Percentiles rank a stretch among this genome's conserved stretches.
Evolutionary conservation across 768 basidiomycete genomes (phyloP).

Genomic region (Termitomyces sp.): DNA sequence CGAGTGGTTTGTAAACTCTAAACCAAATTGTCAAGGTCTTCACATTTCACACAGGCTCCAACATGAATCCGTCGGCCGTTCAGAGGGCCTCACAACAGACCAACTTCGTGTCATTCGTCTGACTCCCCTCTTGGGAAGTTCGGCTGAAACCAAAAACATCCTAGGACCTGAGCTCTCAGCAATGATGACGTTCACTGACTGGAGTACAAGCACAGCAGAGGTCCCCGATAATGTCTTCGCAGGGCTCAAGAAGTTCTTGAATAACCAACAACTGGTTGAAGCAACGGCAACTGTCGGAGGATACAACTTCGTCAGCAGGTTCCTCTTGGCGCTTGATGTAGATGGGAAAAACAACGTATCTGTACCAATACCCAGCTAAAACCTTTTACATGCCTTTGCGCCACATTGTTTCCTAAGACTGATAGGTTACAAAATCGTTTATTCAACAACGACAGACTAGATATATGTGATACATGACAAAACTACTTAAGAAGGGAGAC

Average conservation of each 20-base stretch:
- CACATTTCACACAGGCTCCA: conserved; percentile 19
- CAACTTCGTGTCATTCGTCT: conserved; percentile 23
- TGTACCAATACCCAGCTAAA: conserved; percentile 19
- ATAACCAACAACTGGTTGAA: conserved; percentile 22
- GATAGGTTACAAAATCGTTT: background rate
- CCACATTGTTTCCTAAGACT: background rate
- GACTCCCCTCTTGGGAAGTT: conserved; percentile 12
- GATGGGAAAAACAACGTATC: conserved; percentile 23
- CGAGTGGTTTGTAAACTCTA: conserved; percentile 19
- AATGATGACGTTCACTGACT: conserved; percentile 23
- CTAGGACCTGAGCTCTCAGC: conserved; percentile 22
- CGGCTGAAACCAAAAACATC: conserved; percentile 6
- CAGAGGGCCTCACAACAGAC: conserved; percentile 24
- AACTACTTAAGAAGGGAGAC: background rate
- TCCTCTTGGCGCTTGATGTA: conserved; percentile 22
- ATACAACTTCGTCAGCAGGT: conserved; percentile 26
- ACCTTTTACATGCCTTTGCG: background rate
- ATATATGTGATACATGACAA: conserved; percentile 5
- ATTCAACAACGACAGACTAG: conserved; percentile 1
- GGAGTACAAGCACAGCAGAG: conserved; percentile 19
- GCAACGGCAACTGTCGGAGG: conserved; percentile 22
- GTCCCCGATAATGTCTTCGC: conserved; percentile 21
- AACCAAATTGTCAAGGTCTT: background rate
- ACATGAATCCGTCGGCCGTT: conserved; percentile 26
- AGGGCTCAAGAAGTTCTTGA: conserved; percentile 18